Evolutionary conservation across 2,329 filamentous ascomycete genomes (phyloP).

Genomic region (Proliferodiscus dingleyae): DNA sequence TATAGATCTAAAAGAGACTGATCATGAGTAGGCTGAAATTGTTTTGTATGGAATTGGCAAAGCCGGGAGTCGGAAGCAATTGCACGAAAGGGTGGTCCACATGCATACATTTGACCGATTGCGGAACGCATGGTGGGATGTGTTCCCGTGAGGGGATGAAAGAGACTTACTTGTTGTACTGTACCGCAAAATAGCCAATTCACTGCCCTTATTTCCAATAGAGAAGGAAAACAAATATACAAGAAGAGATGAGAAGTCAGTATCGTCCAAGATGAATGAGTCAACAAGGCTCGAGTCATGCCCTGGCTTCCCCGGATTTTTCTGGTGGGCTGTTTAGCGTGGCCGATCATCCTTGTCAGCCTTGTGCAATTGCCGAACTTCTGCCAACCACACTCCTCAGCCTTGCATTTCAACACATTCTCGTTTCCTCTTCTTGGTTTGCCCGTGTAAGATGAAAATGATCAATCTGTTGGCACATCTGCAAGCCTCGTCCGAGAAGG

Average conservation of each 20-base stretch:
- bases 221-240: neutral
- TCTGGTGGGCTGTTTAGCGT: slow-evolving; percentile 7
- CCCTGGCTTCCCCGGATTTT: slow-evolving; percentile 12
- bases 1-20: too few relatives aligned
- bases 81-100: neutral
- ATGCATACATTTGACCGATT: neutral
- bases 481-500: slow-evolving; percentile 4
- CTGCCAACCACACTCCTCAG: slow-evolving; percentile 2
- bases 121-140: slow-evolving; percentile 2
- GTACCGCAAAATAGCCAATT: too few relatives aligned
- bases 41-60: too few relatives aligned
- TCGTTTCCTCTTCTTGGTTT: neutral
- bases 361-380: neutral
- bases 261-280: slow-evolving; percentile 4
- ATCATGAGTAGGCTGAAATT: too few relatives aligned
- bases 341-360: slow-evolving; percentile 1
- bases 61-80: neutral
- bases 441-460: neutral
- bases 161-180: neutral
- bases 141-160: neutral
- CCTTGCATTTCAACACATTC: neutral
- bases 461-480: neutral
- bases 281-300: slow-evolving; percentile 1
- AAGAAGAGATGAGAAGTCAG: neutral
- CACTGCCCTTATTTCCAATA: too few relatives aligned